Evolutionary conservation across 2,329 filamentous ascomycete genomes (phyloP).

Genomic region (Ilyonectria robusta): DNA sequence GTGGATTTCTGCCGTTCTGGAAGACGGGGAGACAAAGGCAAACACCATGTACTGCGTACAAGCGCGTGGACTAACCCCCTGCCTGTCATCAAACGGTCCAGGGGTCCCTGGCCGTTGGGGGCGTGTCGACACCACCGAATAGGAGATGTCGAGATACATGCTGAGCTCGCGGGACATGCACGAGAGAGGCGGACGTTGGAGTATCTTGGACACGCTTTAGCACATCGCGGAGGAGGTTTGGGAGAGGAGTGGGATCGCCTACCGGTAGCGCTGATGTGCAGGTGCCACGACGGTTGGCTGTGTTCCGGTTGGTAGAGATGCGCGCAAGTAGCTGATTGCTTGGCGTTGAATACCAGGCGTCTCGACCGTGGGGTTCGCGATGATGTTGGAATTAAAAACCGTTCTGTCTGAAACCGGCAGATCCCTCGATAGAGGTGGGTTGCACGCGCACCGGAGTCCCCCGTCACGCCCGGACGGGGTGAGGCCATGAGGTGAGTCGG

Average conservation of each 20-base stretch:
- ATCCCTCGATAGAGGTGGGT: conserved; percentile 6
- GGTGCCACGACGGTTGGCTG: neutral
- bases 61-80: conserved; percentile 2
- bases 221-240: conserved; percentile 9
- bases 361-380: neutral
- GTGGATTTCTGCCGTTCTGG: conserved; percentile 13
- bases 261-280: neutral
- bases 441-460: conserved; percentile 5
- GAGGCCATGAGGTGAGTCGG: conserved; percentile 6
- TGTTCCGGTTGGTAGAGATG: neutral
- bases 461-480: conserved; percentile 2
- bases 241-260: neutral
- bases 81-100: conserved; percentile 12
- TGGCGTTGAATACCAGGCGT: neutral
- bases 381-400: neutral
- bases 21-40: neutral
- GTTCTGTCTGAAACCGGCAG: conserved; percentile 6
- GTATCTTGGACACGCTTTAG: neutral
- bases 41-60: neutral
- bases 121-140: conserved; percentile 1
- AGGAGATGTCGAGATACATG: conserved; percentile 20
- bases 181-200: neutral
- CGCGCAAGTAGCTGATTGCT: neutral
- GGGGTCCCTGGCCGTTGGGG: neutral
- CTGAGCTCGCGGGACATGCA: conserved; percentile 8